These are phyloP conservation scores for Lodderomyces margitis DNA, from an alignment of 1,139 yeast species.

Conservation along the genomic window DNA sequence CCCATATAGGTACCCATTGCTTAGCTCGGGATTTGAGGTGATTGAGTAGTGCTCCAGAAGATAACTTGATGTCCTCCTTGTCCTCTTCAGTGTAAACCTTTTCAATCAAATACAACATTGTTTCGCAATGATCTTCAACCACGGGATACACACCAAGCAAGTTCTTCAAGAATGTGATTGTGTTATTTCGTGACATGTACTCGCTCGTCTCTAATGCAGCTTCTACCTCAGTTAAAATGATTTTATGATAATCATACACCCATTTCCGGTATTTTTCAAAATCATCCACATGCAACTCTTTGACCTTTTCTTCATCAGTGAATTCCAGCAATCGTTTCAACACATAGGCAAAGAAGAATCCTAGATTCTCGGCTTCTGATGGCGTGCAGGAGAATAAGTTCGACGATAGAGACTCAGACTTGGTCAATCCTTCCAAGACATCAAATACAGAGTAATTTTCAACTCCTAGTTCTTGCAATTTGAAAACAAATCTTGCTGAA, in stretches of 20 bases:
- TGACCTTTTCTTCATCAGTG: slow-evolving; percentile 28
- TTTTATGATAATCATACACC: slow-evolving; percentile 57
- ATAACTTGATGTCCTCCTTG: slow-evolving; percentile 78
- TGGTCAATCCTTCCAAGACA: slow-evolving; percentile 51
- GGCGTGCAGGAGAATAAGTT: slow-evolving; percentile 72
- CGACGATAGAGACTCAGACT: slow-evolving; percentile 50
- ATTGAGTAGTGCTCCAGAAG: slow-evolving; percentile 76
- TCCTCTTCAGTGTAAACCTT: slow-evolving; percentile 51
- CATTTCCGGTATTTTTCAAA: slow-evolving; percentile 40
- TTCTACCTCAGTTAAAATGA: slow-evolving; percentile 45
- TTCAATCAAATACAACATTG: slow-evolving; percentile 48
- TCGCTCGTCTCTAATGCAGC: slow-evolving; percentile 54
- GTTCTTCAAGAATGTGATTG: slow-evolving; percentile 74
- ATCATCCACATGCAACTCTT: slow-evolving; percentile 15
- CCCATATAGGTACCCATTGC: slow-evolving; percentile 59
- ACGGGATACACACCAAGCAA: slow-evolving; percentile 65
- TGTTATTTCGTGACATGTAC: slow-evolving; percentile 80
- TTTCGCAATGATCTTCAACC: slow-evolving; percentile 66
- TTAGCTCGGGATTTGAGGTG: slow-evolving; percentile 60
- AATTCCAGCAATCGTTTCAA: slow-evolving; percentile 47
- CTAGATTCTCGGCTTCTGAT: slow-evolving; percentile 78
- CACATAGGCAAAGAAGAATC: slow-evolving; percentile 65
- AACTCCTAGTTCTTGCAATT: slow-evolving; percentile 43
- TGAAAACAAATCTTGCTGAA: slow-evolving; percentile 59
- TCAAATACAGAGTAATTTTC: slow-evolving; percentile 43